phyloP scores from a whole-genome alignment of 257 asterid genomes.

The Scutellaria barbata region DNA sequence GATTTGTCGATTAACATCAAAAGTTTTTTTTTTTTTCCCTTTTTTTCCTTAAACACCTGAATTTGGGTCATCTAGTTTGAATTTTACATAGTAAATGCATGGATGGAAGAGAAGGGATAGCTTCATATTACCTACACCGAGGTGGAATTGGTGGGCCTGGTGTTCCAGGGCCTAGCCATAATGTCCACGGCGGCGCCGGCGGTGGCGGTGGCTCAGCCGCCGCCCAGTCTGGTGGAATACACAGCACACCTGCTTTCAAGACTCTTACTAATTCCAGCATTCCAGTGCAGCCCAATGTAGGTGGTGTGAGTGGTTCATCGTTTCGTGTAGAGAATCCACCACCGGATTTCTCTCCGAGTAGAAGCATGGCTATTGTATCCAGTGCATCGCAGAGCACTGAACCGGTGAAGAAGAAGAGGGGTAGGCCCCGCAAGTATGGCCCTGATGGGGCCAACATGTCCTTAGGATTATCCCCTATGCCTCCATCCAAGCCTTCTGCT shows the following conservation, averaged over 20 bases:
- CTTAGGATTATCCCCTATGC: constrained; percentile 67
- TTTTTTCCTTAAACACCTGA: neutral
- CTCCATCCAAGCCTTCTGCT: constrained; percentile 52
- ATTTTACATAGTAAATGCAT: constrained; percentile 54
- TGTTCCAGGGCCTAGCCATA: constrained; percentile 43
- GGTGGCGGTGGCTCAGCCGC: constrained; percentile 40
- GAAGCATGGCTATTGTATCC: constrained; percentile 46
- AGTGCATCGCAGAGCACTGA: constrained; percentile 52
- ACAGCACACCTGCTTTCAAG: constrained; percentile 55
- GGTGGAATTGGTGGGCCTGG: constrained; percentile 56
- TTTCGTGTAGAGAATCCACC: constrained; percentile 71
- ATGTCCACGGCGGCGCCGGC: constrained; percentile 34
- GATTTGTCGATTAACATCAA: constrained; percentile 35
- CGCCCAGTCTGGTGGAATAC: constrained; percentile 42
- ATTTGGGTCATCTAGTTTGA: constrained; percentile 7
- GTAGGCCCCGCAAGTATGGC: constrained; percentile 92
- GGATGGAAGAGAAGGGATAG: constrained; percentile 76
- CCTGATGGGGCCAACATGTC: constrained; percentile 84
- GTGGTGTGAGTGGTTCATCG: constrained; percentile 49
- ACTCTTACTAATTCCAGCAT: constrained; percentile 55
- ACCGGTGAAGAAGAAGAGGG: constrained; percentile 85
- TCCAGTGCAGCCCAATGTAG: constrained; percentile 57
- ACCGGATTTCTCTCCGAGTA: constrained; percentile 55
- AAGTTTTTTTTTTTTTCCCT: neutral
- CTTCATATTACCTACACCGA: constrained; percentile 70